Evolutionary conservation across 1,139 yeast genomes (phyloP).

Genomic region (Ogataea hybrid): DNA sequence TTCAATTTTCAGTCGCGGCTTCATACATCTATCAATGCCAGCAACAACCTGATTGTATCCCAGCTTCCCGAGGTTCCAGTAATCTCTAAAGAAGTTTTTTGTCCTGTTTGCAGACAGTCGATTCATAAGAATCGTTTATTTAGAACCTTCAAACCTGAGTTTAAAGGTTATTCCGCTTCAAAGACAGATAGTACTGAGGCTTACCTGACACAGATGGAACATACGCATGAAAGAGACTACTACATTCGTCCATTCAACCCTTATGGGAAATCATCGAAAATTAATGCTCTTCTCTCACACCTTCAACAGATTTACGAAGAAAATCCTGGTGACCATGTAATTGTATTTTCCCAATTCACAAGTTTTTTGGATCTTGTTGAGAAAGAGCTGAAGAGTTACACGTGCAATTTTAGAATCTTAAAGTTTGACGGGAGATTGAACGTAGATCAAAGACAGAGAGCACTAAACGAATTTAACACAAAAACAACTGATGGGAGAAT

Average conservation of each 20-base stretch:
- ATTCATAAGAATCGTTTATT: slow-evolving; percentile 46
- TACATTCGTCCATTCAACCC: slow-evolving; percentile 45
- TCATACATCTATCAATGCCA: background rate
- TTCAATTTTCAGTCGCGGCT: slow-evolving; percentile 38
- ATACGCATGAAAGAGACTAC: slow-evolving; percentile 17
- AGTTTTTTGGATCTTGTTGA: slow-evolving; percentile 77
- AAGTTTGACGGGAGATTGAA: slow-evolving; percentile 83
- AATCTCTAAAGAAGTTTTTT: slow-evolving; percentile 30
- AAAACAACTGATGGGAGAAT: slow-evolving; percentile 36
- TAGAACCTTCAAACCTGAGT: slow-evolving; percentile 28
- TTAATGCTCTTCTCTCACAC: slow-evolving; percentile 66
- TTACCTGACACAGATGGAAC: slow-evolving; percentile 16
- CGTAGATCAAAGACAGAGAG: slow-evolving; percentile 61
- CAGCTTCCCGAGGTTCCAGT: too few species aligned
- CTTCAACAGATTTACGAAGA: slow-evolving; percentile 51
- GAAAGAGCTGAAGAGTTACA: slow-evolving; percentile 50
- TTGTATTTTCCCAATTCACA: slow-evolving; percentile 91
- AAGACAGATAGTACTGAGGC: slow-evolving; percentile 1
- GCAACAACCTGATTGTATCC: background rate
- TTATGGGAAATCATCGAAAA: slow-evolving; percentile 63
- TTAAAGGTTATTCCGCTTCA: background rate
- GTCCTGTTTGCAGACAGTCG: slow-evolving; percentile 59
- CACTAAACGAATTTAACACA: slow-evolving; percentile 54
- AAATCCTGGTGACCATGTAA: slow-evolving; percentile 66
- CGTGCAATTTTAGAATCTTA: slow-evolving; percentile 45